Evolutionary conservation across 164 flowering plant species (phyloP).

Genomic region (Stephania japonica): DNA sequence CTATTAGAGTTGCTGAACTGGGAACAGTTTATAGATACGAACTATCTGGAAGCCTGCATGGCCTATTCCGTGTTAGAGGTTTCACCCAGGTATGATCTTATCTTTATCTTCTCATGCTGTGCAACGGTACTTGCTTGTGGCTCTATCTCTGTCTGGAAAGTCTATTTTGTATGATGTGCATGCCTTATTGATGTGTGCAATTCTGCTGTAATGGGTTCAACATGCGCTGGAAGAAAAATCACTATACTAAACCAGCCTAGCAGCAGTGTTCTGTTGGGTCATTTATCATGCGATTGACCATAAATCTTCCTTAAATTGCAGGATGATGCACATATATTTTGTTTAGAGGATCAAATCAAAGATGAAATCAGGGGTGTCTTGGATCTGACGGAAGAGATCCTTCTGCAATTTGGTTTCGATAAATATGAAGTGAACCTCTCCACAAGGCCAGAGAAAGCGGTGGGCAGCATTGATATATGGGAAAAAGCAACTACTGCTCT

Average conservation of each 20-base stretch:
- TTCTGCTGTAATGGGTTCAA: background rate
- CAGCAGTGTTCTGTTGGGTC: background rate
- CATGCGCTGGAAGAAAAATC: background rate
- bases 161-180: background rate
- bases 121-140: background rate
- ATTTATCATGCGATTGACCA: background rate
- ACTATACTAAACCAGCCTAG: background rate
- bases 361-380: conserved; percentile 93
- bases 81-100: conserved; percentile 74
- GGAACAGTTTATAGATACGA: conserved; percentile 97
- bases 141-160: background rate
- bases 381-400: conserved; percentile 85
- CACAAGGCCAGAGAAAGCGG: conserved; percentile 88
- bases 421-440: conserved; percentile 94
- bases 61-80: conserved; percentile 98
- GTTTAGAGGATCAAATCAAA: conserved; percentile 86
- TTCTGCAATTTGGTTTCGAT: conserved; percentile 79
- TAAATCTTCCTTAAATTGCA: conserved; percentile 25
- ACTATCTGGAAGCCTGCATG: conserved; percentile 93
- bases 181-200: background rate
- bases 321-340: conserved; percentile 99
- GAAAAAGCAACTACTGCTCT: conserved; percentile 90
- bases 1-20: conserved; percentile 89
- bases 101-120: background rate
- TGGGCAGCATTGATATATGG: conserved; percentile 91